These are phyloP conservation scores for Boletus sp. DNA, from an alignment of 1,284 basidiomycete genomes.

Conservation along the genomic window DNA sequence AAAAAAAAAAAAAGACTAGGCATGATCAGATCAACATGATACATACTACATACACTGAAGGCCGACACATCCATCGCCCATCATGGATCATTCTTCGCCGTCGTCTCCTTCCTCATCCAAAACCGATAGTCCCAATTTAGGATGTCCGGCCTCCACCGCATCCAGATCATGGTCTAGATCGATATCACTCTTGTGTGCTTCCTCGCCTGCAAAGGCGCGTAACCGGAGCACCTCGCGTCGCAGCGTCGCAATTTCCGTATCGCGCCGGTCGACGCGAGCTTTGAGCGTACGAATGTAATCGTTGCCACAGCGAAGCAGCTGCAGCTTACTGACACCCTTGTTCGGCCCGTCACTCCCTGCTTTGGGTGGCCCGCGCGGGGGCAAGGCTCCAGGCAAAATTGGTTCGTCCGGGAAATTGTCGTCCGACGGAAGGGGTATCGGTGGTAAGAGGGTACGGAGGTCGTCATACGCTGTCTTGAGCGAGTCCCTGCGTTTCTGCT, in stretches of 20 bases:
- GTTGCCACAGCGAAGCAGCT: conserved; percentile 88
- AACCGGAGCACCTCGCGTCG: conserved; percentile 72
- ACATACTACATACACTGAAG: conserved; percentile 16
- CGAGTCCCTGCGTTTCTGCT: conserved; percentile 95
- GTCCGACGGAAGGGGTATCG: conserved; percentile 81
- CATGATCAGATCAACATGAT: conserved; percentile 20
- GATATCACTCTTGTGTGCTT: conserved; percentile 38
- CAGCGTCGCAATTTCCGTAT: conserved; percentile 76
- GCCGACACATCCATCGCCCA: background rate
- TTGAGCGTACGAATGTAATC: conserved; percentile 83
- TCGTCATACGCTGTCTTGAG: conserved; percentile 98
- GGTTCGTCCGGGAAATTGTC: conserved; percentile 62
- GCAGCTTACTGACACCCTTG: conserved; percentile 94
- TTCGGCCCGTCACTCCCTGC: conserved; percentile 88
- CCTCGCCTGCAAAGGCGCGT: conserved; percentile 45
- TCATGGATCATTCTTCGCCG: conserved; percentile 29
- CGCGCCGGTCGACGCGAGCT: conserved; percentile 80
- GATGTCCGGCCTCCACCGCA: conserved; percentile 39
- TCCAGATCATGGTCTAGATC: conserved; percentile 50
- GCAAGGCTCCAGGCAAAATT: conserved; percentile 81
- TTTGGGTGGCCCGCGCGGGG: conserved; percentile 85
- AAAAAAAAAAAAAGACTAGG: conserved; percentile 8
- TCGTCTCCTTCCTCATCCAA: conserved; percentile 40
- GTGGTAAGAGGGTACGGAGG: conserved; percentile 84
- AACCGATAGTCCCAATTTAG: conserved; percentile 23